phyloP scores from a whole-genome alignment of 192 early-diverging fungal species.

The Umbelopsis isabellina region DNA sequence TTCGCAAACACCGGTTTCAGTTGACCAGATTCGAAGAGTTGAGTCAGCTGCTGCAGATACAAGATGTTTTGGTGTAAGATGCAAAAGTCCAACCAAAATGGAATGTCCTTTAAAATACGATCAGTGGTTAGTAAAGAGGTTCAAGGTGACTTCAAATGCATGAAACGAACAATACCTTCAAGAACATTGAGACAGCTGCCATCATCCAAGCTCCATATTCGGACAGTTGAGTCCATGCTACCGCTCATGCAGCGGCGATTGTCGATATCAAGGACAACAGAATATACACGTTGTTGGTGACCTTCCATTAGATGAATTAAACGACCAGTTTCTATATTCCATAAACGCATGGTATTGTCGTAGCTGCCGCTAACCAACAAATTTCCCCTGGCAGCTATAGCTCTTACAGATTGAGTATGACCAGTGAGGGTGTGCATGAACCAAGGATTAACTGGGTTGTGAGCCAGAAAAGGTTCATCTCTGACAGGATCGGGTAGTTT shows the following conservation, averaged over 20 bases:
- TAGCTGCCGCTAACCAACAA: slow-evolving; percentile 90
- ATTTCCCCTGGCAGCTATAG: slow-evolving; percentile 88
- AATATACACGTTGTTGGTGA: slow-evolving; percentile 95
- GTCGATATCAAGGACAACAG: slow-evolving; percentile 86
- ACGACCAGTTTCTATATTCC: slow-evolving; percentile 81
- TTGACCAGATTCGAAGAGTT: slow-evolving; percentile 90
- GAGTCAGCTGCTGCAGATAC: slow-evolving; percentile 96
- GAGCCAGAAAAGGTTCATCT: slow-evolving; percentile 41
- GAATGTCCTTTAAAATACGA: slow-evolving; percentile 71
- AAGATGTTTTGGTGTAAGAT: slow-evolving; percentile 80
- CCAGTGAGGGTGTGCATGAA: slow-evolving; percentile 82
- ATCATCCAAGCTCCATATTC: slow-evolving; percentile 89
- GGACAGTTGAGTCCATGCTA: slow-evolving; percentile 91
- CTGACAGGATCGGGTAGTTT: slow-evolving; percentile 76
- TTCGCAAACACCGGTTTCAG: slow-evolving; percentile 63
- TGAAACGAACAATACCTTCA: slow-evolving; percentile 62
- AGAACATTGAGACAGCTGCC: slow-evolving; percentile 79
- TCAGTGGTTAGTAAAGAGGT: neutral
- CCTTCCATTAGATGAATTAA: slow-evolving; percentile 74
- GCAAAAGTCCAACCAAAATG: slow-evolving; percentile 93
- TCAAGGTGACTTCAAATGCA: neutral
- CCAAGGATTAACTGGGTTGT: slow-evolving; percentile 71
- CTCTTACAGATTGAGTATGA: slow-evolving; percentile 90
- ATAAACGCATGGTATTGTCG: slow-evolving; percentile 88
- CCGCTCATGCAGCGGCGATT: slow-evolving; percentile 87